Evolutionary conservation across 768 basidiomycete species (phyloP), one percentile per base, ranked within the genome.

Genomic region (Russula olivacea): DNA sequence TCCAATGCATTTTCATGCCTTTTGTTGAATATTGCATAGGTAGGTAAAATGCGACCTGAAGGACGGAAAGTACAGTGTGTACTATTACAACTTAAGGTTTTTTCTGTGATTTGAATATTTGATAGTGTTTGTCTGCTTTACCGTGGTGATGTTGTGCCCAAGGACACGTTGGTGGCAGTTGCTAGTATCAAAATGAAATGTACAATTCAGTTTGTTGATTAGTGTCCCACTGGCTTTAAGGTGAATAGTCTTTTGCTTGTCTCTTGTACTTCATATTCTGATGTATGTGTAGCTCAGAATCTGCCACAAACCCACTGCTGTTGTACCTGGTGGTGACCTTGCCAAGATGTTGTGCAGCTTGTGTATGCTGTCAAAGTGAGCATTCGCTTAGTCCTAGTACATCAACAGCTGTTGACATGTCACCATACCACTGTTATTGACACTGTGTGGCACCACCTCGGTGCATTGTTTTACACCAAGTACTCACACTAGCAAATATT

Each of bases 201-300:
- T 68, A 97, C 95, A 25, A 97, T 98, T 72, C 94, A 96, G 72
- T 97, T 96, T 74, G 95, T 98, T 65, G 95, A 97, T 72, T 98
- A 94, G 94, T 94, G 92, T 76, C 91, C 91, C 40, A 98, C 96
- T 71, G 96, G 95, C 66, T 96, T 95, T 87, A 95, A 95, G 78
- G 81, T 82, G 48, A 47, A 72, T 67, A 19, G 49, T 15, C 54
- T 14, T 56, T 49, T 32, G 4, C 40, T 48, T 43, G 8, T 25
- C 17, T 8, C 23, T 54, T 40, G 21, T 28, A 28, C 32, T 36
- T 40, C n/a, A 36, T 59, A 43, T 71, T 71, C 63, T 73, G 71
- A 61, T 70, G 64, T 68, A 69, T 58, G 74, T 75, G 70, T 71
- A 86, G 83, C 87, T 97, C 69, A 96, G 96, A 75, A 90, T 98